Percentiles rank a stretch among this genome's conserved stretches.
Conservation (phyloP, 225 moss, liverwort and hornwort genomes). For the Takakia lepidozioides region DNA sequence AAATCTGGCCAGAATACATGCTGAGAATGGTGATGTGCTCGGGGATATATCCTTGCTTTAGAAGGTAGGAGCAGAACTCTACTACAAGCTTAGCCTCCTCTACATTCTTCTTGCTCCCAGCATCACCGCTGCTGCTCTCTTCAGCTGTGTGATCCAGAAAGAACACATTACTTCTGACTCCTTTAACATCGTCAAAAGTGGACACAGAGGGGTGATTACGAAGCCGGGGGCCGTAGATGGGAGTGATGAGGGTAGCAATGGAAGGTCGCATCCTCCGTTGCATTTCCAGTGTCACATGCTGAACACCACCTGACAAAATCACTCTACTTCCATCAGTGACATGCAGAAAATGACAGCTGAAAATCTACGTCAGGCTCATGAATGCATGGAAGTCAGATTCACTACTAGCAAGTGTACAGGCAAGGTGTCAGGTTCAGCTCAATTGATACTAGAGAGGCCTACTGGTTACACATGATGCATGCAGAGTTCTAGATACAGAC, state of each 20-base stretch:
- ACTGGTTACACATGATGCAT: too few species aligned
- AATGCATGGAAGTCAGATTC: too few species aligned
- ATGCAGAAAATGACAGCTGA: too few species aligned
- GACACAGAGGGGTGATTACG: conserved; percentile 22
- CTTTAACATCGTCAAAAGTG: conserved; percentile 15
- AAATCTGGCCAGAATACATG: conserved; percentile 32
- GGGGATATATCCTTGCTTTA: conserved; percentile 30
- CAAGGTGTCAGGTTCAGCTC: too few species aligned
- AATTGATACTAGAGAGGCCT: too few species aligned
- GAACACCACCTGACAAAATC: conserved; percentile 26
- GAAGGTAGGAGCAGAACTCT: conserved; percentile 31
- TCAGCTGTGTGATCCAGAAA: conserved; percentile 34
- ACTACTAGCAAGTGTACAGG: too few species aligned
- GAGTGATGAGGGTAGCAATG: conserved; percentile 25
- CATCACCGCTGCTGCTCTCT: conserved; percentile 9
- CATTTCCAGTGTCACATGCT: conserved; percentile 25
- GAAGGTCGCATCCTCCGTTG: conserved; percentile 43
- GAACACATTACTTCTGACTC: conserved; percentile 16
- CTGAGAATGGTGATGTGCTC: conserved; percentile 26
- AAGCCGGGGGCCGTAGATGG: conserved; percentile 17
- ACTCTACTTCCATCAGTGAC: too few species aligned
- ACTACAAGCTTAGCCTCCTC: conserved; percentile 36
- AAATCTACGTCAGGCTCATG: too few species aligned
- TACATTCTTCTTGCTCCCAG: conserved; percentile 15
- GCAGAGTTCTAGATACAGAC: too few species aligned